Percentiles rank a stretch among this genome's conserved stretches.
phyloP scores from a whole-genome alignment of 192 early-diverging fungal species.

The Coemansia sp. region DNA sequence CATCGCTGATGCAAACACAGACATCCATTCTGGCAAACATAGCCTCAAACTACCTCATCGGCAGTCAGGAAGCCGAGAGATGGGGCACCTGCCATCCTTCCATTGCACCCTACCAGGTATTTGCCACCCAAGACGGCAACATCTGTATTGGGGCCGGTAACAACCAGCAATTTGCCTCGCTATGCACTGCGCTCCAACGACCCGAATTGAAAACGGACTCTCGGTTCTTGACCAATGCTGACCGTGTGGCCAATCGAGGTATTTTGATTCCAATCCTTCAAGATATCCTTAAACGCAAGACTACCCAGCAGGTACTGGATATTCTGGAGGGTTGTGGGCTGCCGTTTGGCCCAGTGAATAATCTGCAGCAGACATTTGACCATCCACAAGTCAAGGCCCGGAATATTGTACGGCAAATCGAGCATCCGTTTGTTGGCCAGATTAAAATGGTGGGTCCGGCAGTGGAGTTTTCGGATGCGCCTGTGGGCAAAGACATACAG shows the following conservation, averaged over 20 bases:
- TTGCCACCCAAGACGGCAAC: slow-evolving; percentile 72
- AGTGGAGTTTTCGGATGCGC: slow-evolving; percentile 72
- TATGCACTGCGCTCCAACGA: slow-evolving; percentile 59
- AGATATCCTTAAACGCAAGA: slow-evolving; percentile 44
- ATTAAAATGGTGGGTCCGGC: slow-evolving; percentile 74
- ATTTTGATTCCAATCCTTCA: slow-evolving; percentile 63
- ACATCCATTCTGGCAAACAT: slow-evolving; percentile 88
- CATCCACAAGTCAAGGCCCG: slow-evolving; percentile 70
- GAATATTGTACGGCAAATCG: slow-evolving; percentile 73
- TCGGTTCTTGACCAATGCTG: slow-evolving; percentile 65
- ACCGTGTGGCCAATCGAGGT: slow-evolving; percentile 70
- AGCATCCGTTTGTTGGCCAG: slow-evolving; percentile 75
- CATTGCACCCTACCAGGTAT: slow-evolving; percentile 91
- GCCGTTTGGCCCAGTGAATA: slow-evolving; percentile 83
- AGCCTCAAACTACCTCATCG: slow-evolving; percentile 81
- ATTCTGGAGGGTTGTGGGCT: slow-evolving; percentile 67
- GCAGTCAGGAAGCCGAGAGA: slow-evolving; percentile 72
- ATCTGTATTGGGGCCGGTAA: slow-evolving; percentile 92
- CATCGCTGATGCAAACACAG: slow-evolving; percentile 85
- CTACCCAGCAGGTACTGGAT: slow-evolving; percentile 62
- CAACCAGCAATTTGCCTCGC: slow-evolving; percentile 73
- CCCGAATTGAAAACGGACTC: slow-evolving; percentile 52
- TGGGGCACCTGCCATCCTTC: slow-evolving; percentile 87
- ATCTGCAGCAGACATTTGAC: slow-evolving; percentile 70
- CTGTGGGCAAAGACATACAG: slow-evolving; percentile 63